Base-by-base conservation (phyloP, 371 early-diverging fungal species). In the Umbelopsis sp. region DNA sequence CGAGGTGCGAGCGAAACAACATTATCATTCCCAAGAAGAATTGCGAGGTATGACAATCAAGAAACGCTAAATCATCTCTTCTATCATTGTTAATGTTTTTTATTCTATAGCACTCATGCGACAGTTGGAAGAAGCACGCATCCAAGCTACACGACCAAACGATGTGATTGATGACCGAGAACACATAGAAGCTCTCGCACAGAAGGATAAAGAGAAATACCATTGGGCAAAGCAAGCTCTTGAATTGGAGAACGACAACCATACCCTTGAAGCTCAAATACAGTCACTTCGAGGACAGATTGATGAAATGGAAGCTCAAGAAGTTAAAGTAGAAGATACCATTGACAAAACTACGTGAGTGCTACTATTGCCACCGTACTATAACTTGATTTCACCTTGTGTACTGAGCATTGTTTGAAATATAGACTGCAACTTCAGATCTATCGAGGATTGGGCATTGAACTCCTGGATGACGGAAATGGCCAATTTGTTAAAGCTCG, bases 361-460 rank as follows among this genome's bases (percentile, higher is more conserved):
- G 3, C 52, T 44, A 44, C 7, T 12, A 9, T 24, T 25, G 2
- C 16, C 52, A 1, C 10, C 67, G 11, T 71, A 53, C 3, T 7
- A 1, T 50, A 22, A 18, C 29, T 4, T 29, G 18, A 25, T 20
- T 29, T 20, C 10, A 25, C 8, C 52, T 7, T 1, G 32, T 2
- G 4, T 25, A 14, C 12, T 25, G 16, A 35, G 18, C 10, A 11
- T 57, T 57, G 29, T 29, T 53, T 20, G 6, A 48, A 12, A n/a
- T 48, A 7, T 37, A 57, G 57, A 35, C 37, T 57, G 18, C 57
- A 57, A 57, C n/a, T 57, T 14, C 57, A 57, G n/a, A 57, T 57
- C 12, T 57, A 57, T 62, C 68, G 48, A 46, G 65, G 63, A 11
- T 41, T 71, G 46, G 72, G 72, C 18, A 38, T 71, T 41, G 18